A percentile compares a stretch with the other conserved stretches of the same genome.
These are phyloP conservation scores for Colletotrichum abscissum DNA, from an alignment of 2,329 filamentous ascomycete species.

Conservation along the genomic window DNA sequence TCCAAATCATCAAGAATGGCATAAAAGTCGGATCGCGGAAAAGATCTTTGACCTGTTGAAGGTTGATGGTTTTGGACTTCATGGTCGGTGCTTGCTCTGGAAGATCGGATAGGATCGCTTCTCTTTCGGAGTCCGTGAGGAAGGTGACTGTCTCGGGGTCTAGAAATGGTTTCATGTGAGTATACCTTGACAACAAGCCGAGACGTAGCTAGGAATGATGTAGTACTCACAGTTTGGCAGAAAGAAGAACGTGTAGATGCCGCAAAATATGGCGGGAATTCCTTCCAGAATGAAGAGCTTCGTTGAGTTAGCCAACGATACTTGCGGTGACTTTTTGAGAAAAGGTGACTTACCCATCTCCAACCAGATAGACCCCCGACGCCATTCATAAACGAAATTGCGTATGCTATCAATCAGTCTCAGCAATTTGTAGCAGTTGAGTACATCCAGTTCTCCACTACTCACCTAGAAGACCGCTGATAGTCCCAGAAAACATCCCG, in stretches of 20 bases:
- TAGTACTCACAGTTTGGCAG: conserved; percentile 39
- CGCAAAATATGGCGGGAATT: conserved; percentile 40
- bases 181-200: background rate
- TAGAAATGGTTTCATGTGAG: background rate
- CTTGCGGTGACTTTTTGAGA: too few relatives aligned
- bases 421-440: background rate
- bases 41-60: conserved; percentile 37
- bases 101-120: conserved; percentile 37
- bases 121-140: conserved; percentile 38
- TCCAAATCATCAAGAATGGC: conserved; percentile 42
- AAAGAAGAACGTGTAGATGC: conserved; percentile 39
- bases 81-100: conserved; percentile 40
- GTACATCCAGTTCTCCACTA: rapidly evolving
- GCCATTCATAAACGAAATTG: conserved; percentile 43
- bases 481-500: conserved; percentile 46
- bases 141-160: conserved; percentile 41
- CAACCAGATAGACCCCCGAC: conserved; percentile 39
- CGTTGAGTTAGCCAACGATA: too few relatives aligned
- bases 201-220: too few relatives aligned
- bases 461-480: conserved; percentile 42
- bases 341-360: conserved; percentile 38
- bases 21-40: conserved; percentile 39
- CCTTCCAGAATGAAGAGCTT: conserved; percentile 43
- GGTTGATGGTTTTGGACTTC: conserved; percentile 38
- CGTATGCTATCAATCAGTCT: conserved; percentile 35